Evolutionary conservation across 225 moss, liverwort and hornwort genomes (phyloP).

Genomic region (Lunularia cruciata): DNA sequence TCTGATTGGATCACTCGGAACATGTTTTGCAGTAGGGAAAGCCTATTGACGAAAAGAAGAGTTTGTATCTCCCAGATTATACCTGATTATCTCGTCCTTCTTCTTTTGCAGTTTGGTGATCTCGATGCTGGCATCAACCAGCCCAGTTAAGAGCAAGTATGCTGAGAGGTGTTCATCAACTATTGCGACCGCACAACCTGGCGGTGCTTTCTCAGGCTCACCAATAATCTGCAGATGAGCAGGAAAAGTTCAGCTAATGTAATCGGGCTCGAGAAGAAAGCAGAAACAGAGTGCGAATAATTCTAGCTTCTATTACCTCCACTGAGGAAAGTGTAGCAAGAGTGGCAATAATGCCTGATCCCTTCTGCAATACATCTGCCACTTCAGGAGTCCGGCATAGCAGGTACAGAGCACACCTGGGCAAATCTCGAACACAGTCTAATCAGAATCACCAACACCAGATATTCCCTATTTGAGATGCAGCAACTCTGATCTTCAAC

Average conservation of each 20-base stretch:
- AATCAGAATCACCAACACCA: neutral
- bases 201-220: conserved; percentile 48
- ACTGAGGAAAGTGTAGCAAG: conserved; percentile 61
- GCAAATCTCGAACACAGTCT: neutral
- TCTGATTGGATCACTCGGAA: no score
- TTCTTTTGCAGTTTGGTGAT: conserved; percentile 78
- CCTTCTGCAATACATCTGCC: conserved; percentile 46
- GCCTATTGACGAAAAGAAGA: neutral
- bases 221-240: conserved; percentile 50
- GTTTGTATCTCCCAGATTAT: no score
- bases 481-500: no score
- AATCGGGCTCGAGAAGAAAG: no score
- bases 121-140: conserved; percentile 70
- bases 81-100: conserved; percentile 73
- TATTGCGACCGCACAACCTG: conserved; percentile 74
- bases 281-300: no score
- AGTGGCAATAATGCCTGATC: conserved; percentile 64
- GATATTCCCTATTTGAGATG: no score
- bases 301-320: conserved; percentile 38
- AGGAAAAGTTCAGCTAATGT: neutral
- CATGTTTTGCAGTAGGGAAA: no score
- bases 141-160: conserved; percentile 59
- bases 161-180: conserved; percentile 72
- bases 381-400: conserved; percentile 53
- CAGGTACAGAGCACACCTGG: conserved; percentile 68